phyloP scores from a whole-genome alignment of 2,329 filamentous ascomycete species.

The Pezicula rhizophila region DNA sequence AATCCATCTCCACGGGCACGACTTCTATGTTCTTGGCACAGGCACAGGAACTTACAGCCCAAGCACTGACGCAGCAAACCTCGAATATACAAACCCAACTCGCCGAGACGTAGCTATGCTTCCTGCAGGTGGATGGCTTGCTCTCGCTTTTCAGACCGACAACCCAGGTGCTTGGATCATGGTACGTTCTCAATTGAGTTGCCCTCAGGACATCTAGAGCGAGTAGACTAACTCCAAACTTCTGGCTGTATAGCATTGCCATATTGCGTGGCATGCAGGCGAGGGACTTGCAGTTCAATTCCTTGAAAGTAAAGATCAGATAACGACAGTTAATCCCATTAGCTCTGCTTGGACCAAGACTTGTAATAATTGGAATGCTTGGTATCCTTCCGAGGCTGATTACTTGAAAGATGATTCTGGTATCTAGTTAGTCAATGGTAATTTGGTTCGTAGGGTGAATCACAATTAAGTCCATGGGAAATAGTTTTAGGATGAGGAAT shows the following conservation, averaged over 20 bases:
- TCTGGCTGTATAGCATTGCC: constrained; percentile 14
- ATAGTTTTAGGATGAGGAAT: too few relatives aligned
- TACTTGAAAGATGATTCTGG: not conserved
- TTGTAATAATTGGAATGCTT: not conserved
- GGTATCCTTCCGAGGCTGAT: not conserved
- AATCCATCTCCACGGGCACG: constrained; percentile 41
- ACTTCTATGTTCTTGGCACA: constrained; percentile 38
- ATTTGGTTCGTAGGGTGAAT: too few relatives aligned
- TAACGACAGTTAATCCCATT: not conserved
- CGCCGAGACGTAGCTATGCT: constrained; percentile 36
- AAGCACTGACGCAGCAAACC: constrained; percentile 22
- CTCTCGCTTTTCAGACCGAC: constrained; percentile 4
- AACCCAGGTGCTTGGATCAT: constrained; percentile 12
- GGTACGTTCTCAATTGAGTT: too few relatives aligned
- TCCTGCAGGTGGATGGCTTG: constrained; percentile 8
- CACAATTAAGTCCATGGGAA: too few relatives aligned
- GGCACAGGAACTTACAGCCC: constrained; percentile 37
- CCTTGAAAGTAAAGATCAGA: constrained; percentile 25
- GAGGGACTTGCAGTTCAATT: constrained; percentile 45
- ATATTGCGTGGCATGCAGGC: constrained; percentile 42
- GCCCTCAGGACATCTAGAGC: too few relatives aligned
- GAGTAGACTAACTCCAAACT: too few relatives aligned
- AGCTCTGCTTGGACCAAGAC: not conserved
- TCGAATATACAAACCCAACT: constrained; percentile 33
- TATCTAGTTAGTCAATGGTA: not conserved